phyloP scores from a whole-genome alignment of 2,329 filamentous ascomycete species.

The Talaromyces sp. region DNA sequence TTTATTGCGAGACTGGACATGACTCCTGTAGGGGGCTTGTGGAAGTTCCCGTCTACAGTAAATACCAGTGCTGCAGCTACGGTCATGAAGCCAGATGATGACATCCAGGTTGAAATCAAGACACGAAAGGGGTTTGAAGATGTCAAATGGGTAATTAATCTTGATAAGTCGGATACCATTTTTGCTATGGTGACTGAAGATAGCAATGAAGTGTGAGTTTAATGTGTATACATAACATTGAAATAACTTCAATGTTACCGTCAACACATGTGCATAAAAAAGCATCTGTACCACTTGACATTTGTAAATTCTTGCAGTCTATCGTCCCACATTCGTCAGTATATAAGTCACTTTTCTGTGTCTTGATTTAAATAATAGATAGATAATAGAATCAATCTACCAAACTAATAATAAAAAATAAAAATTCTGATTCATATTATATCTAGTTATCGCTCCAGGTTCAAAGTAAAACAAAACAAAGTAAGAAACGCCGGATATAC shows the following conservation, averaged over 20 bases:
- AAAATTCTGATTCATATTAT: not conserved
- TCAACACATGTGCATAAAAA: too few relatives aligned
- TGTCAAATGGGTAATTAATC: not conserved
- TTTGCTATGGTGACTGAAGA: conserved; percentile 4
- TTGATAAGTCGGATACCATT: not conserved
- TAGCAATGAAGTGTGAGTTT: too few relatives aligned
- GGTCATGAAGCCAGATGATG: conserved; percentile 4
- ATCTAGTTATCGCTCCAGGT: not conserved
- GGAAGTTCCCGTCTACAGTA: not conserved
- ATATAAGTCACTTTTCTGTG: too few relatives aligned
- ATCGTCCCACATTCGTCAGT: too few relatives aligned
- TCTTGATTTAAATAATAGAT: too few relatives aligned
- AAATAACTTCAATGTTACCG: too few relatives aligned
- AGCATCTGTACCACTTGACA: too few relatives aligned
- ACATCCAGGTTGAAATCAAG: conserved; percentile 2
- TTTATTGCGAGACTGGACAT: conserved; percentile 2
- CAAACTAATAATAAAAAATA: too few relatives aligned
- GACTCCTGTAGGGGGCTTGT: not conserved
- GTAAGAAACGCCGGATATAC: not conserved
- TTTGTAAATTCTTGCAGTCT: too few relatives aligned
- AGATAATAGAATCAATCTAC: too few relatives aligned
- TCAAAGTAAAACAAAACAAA: not conserved
- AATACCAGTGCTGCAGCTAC: not conserved
- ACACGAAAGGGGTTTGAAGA: not conserved
- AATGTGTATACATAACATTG: too few relatives aligned